Evolutionary conservation across 257 asterid genomes (phyloP).

Genomic region (Solanum habrochaites): DNA sequence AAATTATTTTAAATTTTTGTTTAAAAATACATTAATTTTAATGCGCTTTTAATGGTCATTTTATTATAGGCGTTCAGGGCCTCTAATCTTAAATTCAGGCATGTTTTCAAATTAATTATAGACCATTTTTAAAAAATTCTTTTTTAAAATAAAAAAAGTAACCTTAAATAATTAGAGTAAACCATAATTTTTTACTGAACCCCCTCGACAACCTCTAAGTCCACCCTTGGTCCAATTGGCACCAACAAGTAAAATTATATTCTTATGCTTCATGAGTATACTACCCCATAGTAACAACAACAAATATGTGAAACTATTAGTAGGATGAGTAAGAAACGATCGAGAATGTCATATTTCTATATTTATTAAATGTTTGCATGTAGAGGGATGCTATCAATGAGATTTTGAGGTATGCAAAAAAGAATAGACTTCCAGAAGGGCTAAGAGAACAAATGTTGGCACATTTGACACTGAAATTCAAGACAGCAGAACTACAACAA

Average conservation of each 20-base stretch:
- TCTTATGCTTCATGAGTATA: background rate
- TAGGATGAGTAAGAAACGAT: background rate
- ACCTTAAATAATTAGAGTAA: too few species aligned
- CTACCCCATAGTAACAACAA: background rate
- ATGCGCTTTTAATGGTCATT: too few species aligned
- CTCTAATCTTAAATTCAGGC: too few species aligned
- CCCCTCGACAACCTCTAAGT: too few species aligned
- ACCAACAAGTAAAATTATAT: background rate
- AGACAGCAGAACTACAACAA: slow-evolving; percentile 87
- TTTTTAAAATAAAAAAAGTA: too few species aligned
- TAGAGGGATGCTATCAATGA: slow-evolving; percentile 75
- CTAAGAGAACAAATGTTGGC: slow-evolving; percentile 92
- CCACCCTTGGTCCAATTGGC: background rate
- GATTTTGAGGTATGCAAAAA: slow-evolving; percentile 69
- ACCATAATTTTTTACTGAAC: too few species aligned
- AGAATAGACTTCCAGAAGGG: slow-evolving; percentile 69
- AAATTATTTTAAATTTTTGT: too few species aligned
- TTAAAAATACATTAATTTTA: too few species aligned
- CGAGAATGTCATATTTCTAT: background rate
- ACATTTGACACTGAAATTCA: slow-evolving; percentile 76
- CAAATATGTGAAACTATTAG: background rate
- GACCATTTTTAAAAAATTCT: too few species aligned
- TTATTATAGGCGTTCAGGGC: too few species aligned
- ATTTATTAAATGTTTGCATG: background rate
- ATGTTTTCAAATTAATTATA: too few species aligned